Base-by-base conservation (phyloP, 2,329 filamentous ascomycete genomes). In the Cladophialophora exuberans region DNA sequence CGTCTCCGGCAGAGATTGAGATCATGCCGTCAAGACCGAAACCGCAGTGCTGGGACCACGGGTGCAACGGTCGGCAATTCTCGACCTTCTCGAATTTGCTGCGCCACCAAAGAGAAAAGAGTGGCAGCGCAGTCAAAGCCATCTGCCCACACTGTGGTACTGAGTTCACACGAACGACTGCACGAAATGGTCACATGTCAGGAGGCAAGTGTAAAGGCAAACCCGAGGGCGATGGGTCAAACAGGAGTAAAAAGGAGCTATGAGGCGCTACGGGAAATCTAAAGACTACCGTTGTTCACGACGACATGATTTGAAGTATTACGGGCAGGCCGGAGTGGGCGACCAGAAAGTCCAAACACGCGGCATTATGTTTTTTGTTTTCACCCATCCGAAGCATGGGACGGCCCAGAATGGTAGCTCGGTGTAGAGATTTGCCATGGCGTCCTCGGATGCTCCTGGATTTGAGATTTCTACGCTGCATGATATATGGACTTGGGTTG, bases 31-130 rank as follows among this genome's bases (percentile, higher is more conserved):
- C 84, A 64, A 83, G 89, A 62, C 90, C 90, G n/a, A 96, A 96
- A 74, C 91, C 92, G 41, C 90, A 96, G 70, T 97, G 93, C 73
- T 97, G 90, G 89, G 93, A 97, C 58, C 93, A 97, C 68, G 93
- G 92, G 9, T 97, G 93, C 78, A 96, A 97, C 66, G 93, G 93
- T 17, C 86, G 92, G 25, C 89, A 96, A 67, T 97, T 97, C 69
- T 96, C 90, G 15, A 97, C 93, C 3, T 97, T 97, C 70, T 96
- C 91, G 81, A 97, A 97, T 69, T 82, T 97, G 3, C 78, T 97
- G 31, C 83, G 93, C 60, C 93, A 97, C 70, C 92, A 97, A 72
- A 84, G 93, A 38, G 93, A 97, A 73, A 97, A 96, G 72, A 95
- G 90, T 0, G 93, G 93, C 22, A 91, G 92, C 48, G 90, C 92